Base-by-base conservation (phyloP, 192 early-diverging fungal genomes). In the Podila verticillata region DNA sequence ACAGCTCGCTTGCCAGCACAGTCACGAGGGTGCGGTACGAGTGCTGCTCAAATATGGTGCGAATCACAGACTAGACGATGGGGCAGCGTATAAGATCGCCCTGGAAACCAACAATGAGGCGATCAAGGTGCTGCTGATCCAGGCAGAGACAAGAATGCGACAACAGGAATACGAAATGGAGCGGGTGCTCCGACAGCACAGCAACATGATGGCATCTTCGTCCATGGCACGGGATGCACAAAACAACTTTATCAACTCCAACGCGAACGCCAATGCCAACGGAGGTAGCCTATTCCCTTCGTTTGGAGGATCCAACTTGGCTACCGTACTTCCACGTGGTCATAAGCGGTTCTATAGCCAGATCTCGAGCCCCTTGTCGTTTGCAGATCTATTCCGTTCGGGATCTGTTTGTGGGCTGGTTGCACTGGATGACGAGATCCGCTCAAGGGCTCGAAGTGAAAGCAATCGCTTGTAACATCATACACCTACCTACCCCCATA, bases 311-410 rank as follows among this genome's bases (percentile, higher is more conserved):
- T 22, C 31, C n/a, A n/a, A n/a, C n/a, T 51, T 35, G 32, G 29
- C n/a, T 2, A n/a, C 68, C n/a, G 22, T 39, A 22, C 3, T 79
- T 30, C 36, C 65, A 22, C 61, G 77, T 49, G 70, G 77, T 2
- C 70, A 80, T 24, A 80, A 80, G 54, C 65, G 77, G 69, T 68
- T 64, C 22, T 80, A 80, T 20, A 80, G 77, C 28, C 77, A 80
- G 49, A 80, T 80, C 13, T 72, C 77, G n/a, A 80, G 56, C 35
- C 64, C 70, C 8, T 61, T 80, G 24, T 72, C 77, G 20, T 65
- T 68, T n/a, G 69, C 77, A 4, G 77, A 80, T 36, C 34, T 80
- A 56, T 80, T 80, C 32, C 34, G 77, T 4, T 80, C 77, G 1
- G 77, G 77, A 58, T 67, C 77, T 22, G 51, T 80, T 0, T 80